These are phyloP conservation scores for Talaromyces verruculosus DNA, from an alignment of 2,329 filamentous ascomycete genomes.

Conservation along the genomic window DNA sequence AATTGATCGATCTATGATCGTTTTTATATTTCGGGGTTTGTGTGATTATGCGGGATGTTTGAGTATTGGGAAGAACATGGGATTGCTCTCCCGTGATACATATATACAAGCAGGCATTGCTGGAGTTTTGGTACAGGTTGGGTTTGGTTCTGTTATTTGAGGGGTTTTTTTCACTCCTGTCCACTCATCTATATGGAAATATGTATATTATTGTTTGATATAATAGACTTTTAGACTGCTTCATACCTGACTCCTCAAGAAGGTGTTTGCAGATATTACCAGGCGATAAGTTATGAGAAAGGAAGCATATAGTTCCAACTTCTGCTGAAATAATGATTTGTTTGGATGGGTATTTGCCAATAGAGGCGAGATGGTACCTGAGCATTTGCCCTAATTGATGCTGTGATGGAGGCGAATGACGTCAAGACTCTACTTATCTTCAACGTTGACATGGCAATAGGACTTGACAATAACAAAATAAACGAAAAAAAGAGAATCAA, in stretches of 20 bases:
- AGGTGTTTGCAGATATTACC: too few species aligned
- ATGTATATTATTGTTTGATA: constrained; percentile 14
- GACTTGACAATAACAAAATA: not conserved
- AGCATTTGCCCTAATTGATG: not conserved
- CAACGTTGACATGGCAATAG: not conserved
- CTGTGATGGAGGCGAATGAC: constrained; percentile 10
- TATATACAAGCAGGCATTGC: constrained; percentile 30
- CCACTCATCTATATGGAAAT: constrained; percentile 13
- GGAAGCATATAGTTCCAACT: too few species aligned
- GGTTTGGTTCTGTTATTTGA: constrained; percentile 1
- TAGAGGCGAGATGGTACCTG: not conserved
- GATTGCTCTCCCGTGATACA: constrained; percentile 23
- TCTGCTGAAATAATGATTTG: too few species aligned
- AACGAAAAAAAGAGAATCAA: not conserved
- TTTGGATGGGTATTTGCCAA: too few species aligned
- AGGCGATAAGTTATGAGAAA: too few species aligned
- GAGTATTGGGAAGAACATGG: not conserved
- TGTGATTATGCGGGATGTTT: constrained; percentile 6
- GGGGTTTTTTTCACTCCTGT: not conserved
- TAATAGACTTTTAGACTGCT: constrained; percentile 2
- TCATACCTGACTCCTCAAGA: not conserved
- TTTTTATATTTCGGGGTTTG: constrained; percentile 1
- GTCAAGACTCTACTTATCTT: constrained; percentile 2
- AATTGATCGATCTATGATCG: constrained; percentile 28
- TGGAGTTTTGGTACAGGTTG: constrained; percentile 26